Percentiles rank a stretch among this genome's conserved stretches.
phyloP scores from a whole-genome alignment of 495 filamentous ascomycete species.

The Daldinia concentrica region DNA sequence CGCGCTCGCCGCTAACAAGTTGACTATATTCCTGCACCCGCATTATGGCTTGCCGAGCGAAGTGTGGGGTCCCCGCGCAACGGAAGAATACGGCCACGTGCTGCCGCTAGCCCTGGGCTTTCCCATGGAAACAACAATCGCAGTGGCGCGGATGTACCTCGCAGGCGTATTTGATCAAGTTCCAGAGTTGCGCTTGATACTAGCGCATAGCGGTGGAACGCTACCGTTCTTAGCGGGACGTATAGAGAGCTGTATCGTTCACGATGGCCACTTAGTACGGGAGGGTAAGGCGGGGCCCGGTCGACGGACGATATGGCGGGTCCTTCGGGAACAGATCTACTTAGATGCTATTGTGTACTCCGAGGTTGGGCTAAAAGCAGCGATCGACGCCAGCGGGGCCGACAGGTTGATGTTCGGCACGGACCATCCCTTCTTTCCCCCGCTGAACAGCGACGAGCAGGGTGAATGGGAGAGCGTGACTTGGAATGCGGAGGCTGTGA shows the following conservation, averaged over 20 bases:
- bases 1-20: slow-evolving; percentile 68
- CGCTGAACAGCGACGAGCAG: slow-evolving; percentile 66
- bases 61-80: slow-evolving; percentile 76
- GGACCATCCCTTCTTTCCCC: slow-evolving; percentile 96
- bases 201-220: slow-evolving; percentile 90
- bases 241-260: slow-evolving; percentile 85
- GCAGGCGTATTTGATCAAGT: slow-evolving; percentile 86
- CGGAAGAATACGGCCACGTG: slow-evolving; percentile 83
- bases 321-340: slow-evolving; percentile 86
- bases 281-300: slow-evolving; percentile 54
- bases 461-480: slow-evolving; percentile 84
- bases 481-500: slow-evolving; percentile 78
- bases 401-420: slow-evolving; percentile 86
- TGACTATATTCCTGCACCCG: slow-evolving; percentile 86
- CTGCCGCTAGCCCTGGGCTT: slow-evolving; percentile 88
- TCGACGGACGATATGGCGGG: slow-evolving; percentile 76
- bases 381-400: slow-evolving; percentile 67
- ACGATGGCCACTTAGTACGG: slow-evolving; percentile 76
- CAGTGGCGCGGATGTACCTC: slow-evolving; percentile 86
- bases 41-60: slow-evolving; percentile 87
- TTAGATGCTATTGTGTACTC: slow-evolving; percentile 90
- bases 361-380: slow-evolving; percentile 76
- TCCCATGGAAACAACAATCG: slow-evolving; percentile 93
- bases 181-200: slow-evolving; percentile 71
- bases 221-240: slow-evolving; percentile 89